Base-by-base conservation (phyloP, 2,329 filamentous ascomycete species). In the Chrysoporthe deuterocubensis region DNA sequence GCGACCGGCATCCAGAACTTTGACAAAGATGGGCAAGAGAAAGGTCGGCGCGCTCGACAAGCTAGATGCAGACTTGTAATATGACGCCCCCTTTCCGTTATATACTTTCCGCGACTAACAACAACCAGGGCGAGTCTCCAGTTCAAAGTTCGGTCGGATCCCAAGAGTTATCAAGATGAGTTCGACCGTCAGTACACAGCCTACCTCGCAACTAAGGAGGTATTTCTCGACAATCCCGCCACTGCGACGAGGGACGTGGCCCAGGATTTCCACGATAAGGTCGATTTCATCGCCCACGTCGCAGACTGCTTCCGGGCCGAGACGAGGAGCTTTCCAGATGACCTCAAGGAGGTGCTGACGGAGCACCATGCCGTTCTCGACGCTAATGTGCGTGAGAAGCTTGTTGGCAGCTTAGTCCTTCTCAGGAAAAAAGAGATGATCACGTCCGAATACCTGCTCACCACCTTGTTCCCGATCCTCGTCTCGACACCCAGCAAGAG, bases 21-120 rank as follows among this genome's bases (percentile, higher is more conserved):
- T 43, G 37, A 34, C 42, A 67, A 79, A 70, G 57, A 96, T 93
- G 89, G 92, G 89, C 69, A 97, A 97, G 82, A 87, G 94, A 79
- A 96, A 96, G 82, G 87, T 97, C 68, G 93, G 92, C 66, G 94
- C 94, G 70, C 89, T 97, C 79, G 94, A 97, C 82, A 97, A 97
- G 86, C 89, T 97, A 73, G 94, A 97, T 77, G 94, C 94, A 44
- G 93, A 97, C 80, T 84, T 96, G 86, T 57, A 37, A 57, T 26
- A 34, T 26, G 26, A 37, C 13, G 13, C 26, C 14, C 32, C 32
- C 9, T 37, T 7, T 14, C 14, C 50, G 26, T 26, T 26, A 26
- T 34, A 16, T 14, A 8, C 40, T 37, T 18, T 58, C 26, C 62
- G 85, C 75, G 92, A 89, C 14, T 37, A 34, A 37, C 21, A 74